These are phyloP conservation scores for Triticum dicoccoides DNA, from an alignment of 176 grass and related monocot species.

Conservation along the genomic window DNA sequence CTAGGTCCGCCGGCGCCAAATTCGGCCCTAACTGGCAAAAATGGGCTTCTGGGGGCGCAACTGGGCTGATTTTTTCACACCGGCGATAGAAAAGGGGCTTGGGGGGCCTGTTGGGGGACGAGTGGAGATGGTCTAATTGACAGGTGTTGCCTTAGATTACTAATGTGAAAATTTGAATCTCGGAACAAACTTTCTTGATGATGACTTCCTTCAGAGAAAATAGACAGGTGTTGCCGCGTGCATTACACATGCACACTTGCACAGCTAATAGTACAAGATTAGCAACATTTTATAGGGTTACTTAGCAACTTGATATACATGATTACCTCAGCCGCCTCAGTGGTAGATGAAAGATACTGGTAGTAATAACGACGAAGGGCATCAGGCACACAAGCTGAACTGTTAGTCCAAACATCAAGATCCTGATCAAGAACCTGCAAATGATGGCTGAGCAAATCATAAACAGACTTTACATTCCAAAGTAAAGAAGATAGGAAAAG, in stretches of 20 bases:
- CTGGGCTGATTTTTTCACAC: too few species aligned
- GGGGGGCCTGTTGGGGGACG: too few species aligned
- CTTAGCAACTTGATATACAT: slow-evolving; percentile 17
- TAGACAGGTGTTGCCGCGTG: not conserved
- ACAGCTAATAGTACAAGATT: slow-evolving; percentile 2
- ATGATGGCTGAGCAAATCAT: slow-evolving; percentile 5
- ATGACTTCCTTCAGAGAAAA: not conserved
- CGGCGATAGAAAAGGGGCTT: too few species aligned
- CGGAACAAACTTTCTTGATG: not conserved
- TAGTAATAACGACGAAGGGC: slow-evolving; percentile 94
- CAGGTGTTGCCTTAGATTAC: not conserved
- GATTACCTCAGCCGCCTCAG: slow-evolving; percentile 86
- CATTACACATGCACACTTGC: not conserved
- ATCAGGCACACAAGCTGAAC: slow-evolving; percentile 89
- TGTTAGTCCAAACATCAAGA: slow-evolving; percentile 84
- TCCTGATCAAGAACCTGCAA: slow-evolving; percentile 83
- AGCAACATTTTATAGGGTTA: not conserved
- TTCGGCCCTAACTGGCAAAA: too few species aligned
- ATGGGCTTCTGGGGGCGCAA: too few species aligned
- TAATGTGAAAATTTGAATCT: not conserved
- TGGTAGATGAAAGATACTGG: slow-evolving; percentile 94
- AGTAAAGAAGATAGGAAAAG: slow-evolving; percentile 12
- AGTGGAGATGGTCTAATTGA: too few species aligned
- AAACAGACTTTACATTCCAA: not conserved
- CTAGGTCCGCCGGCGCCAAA: too few species aligned